These are phyloP conservation scores for Elongisporangium prolatum DNA, from an alignment of 352 stramenopile species.

Conservation along the genomic window DNA sequence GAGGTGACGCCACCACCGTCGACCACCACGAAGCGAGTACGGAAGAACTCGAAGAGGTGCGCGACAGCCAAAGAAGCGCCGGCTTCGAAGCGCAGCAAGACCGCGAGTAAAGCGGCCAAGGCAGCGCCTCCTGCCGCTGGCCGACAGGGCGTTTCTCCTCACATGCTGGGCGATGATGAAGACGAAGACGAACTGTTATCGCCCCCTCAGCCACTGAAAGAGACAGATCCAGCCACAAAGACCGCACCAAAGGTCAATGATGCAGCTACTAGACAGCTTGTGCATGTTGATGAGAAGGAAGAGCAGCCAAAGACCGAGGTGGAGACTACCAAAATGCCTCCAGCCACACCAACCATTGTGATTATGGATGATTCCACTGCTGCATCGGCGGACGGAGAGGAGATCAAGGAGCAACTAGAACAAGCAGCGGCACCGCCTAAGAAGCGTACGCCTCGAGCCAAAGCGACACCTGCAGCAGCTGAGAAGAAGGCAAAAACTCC, in stretches of 20 bases:
- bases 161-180: slow-evolving; percentile 15
- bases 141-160: slow-evolving; percentile 15
- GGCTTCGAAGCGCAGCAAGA: background rate
- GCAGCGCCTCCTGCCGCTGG: background rate
- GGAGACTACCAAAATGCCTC: slow-evolving; percentile 17
- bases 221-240: slow-evolving; percentile 1
- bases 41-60: slow-evolving; percentile 6
- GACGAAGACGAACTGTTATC: slow-evolving; percentile 7
- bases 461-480: slow-evolving; percentile 7
- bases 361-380: slow-evolving; percentile 19
- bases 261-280: background rate
- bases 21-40: slow-evolving; percentile 7
- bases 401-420: slow-evolving; percentile 4
- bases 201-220: background rate
- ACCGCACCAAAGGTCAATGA: background rate
- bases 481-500: slow-evolving; percentile 15
- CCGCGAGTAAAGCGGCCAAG: slow-evolving; percentile 12
- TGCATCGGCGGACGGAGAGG: background rate
- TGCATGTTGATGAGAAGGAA: slow-evolving; percentile 15
- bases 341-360: slow-evolving; percentile 11
- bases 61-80: slow-evolving; percentile 13
- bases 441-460: slow-evolving; percentile 13
- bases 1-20: background rate
- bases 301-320: slow-evolving; percentile 12
- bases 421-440: slow-evolving; percentile 1